Base-by-base conservation (phyloP, 2,329 filamentous ascomycete genomes). In the Fusarium sp. region DNA sequence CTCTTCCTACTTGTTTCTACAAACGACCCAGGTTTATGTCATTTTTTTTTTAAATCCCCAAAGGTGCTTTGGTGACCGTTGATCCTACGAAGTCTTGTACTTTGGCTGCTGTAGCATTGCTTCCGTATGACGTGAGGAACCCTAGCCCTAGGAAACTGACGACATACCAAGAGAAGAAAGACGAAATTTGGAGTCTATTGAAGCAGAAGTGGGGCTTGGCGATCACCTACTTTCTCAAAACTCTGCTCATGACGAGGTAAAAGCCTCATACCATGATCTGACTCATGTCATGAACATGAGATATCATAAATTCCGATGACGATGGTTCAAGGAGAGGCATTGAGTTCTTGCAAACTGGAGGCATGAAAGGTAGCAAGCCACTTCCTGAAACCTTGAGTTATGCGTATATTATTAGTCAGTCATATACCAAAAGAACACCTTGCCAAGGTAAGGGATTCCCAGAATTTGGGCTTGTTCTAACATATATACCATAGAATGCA, bases 121-220 rank as follows among this genome's bases (percentile, higher is more conserved):
- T 30, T 37, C 32, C 20, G 6, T 45, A 37, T 38, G 32, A 20
- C 13, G 32, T 32, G 26, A 58, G 18, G 59, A 58, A 41, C 52
- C 59, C 42, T 48, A 58, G 53, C 52, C 59, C 59, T 58, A 61
- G 35, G 46, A 27, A 46, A 7, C 26, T 26, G 17, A 46, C 23
- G n/a, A 27, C 41, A 44, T 44, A 26, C 41, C 41, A 44, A 44
- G 41, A 42, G 11, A 26, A 23, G 40, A 44, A 26, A 57, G 20
- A 33, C 52, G 32, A 15, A 26, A 53, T 23, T 59, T 23, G 15
- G 27, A 38, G 20, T 40, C 11, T 32, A 44, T 33, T 14, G 13
- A 17, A 18, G 44, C 40, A 15, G 37, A 60, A 58, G 42, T 35
- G 52, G 59, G 20, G 42, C 35, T n/a, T 13, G 23, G 15, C 5